Base-by-base conservation (phyloP, 345 rosid genomes). In the Rubroshorea leprosula region DNA sequence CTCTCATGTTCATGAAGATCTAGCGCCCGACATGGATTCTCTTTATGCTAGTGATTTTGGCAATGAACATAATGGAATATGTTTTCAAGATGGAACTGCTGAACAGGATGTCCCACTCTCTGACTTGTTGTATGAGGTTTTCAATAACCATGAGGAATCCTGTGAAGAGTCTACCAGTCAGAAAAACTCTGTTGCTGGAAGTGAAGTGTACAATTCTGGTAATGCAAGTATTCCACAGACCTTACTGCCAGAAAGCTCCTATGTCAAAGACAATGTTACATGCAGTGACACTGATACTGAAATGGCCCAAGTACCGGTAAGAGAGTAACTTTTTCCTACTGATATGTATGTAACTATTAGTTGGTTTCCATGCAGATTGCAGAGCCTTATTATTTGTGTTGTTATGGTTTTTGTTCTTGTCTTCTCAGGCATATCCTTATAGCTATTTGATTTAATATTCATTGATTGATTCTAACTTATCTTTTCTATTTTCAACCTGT, bases 41-140 rank as follows among this genome's bases (percentile, higher is more conserved):
- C 87, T 80, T 58, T 86, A 70, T 64, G 78, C 78, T 21, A 72
- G 72, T 71, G 93, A 92, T 68, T 86, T 92, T 65, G 95, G 96
- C 67, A 76, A 75, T 68, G 66, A 57, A 60, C 65, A 65, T 54
- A 74, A 59, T 26, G 86, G 80, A 35, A 41, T 74, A 54, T 27
- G 15, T 58, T 80, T 79, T 65, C 85, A 60, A 45, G 95, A 84
- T 73, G 87, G 84, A 44, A 76, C 79, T 5, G 20, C 74, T 66
- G 78, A 72, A 49, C 86, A 72, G 23, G 92, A 88, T 71, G 74
- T 71, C 24, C 65, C 79, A 19, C 53, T 85, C 19, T 54, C 73
- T 12, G 79, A 79, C 2, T 55, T 84, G 60, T 74, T 80, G 62
- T 79, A 79, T 78, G 88, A 69, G 50, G 69, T 77, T 39, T 79